phyloP scores from a whole-genome alignment of 768 basidiomycete species.

The Tulasnella sp. region DNA sequence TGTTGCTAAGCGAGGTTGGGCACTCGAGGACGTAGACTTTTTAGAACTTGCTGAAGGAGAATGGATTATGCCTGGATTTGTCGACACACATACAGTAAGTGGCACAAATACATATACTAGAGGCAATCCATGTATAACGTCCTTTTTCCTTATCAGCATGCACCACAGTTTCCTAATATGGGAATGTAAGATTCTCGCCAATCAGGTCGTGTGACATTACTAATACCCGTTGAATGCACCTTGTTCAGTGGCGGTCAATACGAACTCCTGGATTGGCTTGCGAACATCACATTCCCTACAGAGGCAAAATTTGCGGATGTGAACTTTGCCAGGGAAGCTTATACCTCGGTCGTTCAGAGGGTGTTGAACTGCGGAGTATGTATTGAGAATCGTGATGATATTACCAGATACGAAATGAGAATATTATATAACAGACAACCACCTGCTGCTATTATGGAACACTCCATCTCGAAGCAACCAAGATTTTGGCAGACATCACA shows the following conservation, averaged over 20 bases:
- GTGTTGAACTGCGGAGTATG: constrained; percentile 64
- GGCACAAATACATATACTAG: not conserved
- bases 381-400: constrained; percentile 15
- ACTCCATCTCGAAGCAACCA: constrained; percentile 68
- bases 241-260: constrained; percentile 59
- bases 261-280: constrained; percentile 81
- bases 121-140: not conserved
- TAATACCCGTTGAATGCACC: too few species aligned
- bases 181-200: constrained; percentile 36
- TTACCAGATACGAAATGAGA: not conserved
- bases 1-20: constrained; percentile 39
- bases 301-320: constrained; percentile 63
- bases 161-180: constrained; percentile 64
- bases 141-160: constrained; percentile 36
- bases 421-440: constrained; percentile 52
- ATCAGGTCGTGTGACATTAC: not conserved
- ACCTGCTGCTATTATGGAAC: constrained; percentile 88
- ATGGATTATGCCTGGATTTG: constrained; percentile 76
- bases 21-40: constrained; percentile 26
- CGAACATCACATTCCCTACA: constrained; percentile 73
- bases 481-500: constrained; percentile 64
- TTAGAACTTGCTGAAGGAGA: constrained; percentile 33
- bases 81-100: constrained; percentile 84
- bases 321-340: constrained; percentile 54
- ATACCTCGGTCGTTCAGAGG: constrained; percentile 56